Evolutionary conservation across 2,329 filamentous ascomycete species (phyloP).

Genomic region (Catunica adiposa): DNA sequence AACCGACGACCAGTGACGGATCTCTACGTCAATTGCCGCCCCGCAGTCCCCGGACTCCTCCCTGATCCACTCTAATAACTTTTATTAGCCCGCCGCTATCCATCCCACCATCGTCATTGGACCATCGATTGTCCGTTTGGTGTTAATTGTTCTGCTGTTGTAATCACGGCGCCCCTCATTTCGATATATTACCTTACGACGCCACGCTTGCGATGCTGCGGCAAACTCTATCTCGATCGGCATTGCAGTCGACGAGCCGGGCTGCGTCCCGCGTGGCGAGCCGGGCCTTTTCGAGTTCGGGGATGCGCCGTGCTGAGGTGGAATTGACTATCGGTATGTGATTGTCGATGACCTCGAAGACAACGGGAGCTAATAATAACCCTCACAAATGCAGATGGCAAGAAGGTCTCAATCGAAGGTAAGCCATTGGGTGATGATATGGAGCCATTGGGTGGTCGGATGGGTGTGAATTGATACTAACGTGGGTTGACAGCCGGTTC

Average conservation of each 20-base stretch:
- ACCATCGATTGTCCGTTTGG: background rate
- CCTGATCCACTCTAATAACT: no score
- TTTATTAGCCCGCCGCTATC: no score
- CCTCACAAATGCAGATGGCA: slow-evolving; percentile 51
- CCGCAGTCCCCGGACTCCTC: background rate
- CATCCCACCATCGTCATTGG: no score
- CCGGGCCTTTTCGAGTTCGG: slow-evolving; percentile 68
- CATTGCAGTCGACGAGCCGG: slow-evolving; percentile 46
- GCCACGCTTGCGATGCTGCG: slow-evolving; percentile 40
- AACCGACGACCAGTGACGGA: background rate
- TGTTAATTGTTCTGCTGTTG: no score
- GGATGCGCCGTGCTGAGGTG: slow-evolving; percentile 71
- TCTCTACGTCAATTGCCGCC: background rate
- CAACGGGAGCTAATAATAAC: slow-evolving; percentile 19
- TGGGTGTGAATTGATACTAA: slow-evolving; percentile 11
- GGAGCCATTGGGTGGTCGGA: slow-evolving; percentile 11
- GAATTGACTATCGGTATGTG: slow-evolving; percentile 78
- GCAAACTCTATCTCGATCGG: slow-evolving; percentile 50
- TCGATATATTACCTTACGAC: background rate
- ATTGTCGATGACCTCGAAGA: background rate
- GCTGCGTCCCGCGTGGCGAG: slow-evolving; percentile 36
- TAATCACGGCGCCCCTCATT: slow-evolving; percentile 1
- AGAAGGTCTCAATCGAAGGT: slow-evolving; percentile 98
- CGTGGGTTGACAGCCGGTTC: slow-evolving; percentile 55
- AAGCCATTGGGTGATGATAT: slow-evolving; percentile 21